These are phyloP conservation scores for Trichoderma pleuroti DNA, from an alignment of 2,329 filamentous ascomycete species.

Conservation along the genomic window DNA sequence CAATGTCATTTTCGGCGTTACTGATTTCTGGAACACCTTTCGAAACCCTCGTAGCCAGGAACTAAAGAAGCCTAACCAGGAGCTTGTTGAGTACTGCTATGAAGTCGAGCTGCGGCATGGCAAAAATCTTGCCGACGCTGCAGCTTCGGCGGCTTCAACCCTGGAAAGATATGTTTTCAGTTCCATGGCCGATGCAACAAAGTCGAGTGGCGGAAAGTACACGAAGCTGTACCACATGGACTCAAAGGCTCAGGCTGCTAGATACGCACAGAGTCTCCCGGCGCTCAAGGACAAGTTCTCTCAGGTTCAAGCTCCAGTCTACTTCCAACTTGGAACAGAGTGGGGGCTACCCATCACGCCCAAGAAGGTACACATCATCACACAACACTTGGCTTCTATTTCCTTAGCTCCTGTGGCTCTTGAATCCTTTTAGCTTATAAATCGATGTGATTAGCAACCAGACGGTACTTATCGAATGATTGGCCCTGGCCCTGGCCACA, in stretches of 20 bases:
- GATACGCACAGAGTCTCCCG: slow-evolving; percentile 27
- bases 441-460: slow-evolving; percentile 1
- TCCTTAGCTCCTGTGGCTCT: background rate
- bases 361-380: slow-evolving; percentile 19
- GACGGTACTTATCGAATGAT: slow-evolving; percentile 22
- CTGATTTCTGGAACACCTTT: slow-evolving; percentile 28
- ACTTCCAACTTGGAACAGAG: slow-evolving; percentile 19
- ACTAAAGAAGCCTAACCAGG: slow-evolving; percentile 31
- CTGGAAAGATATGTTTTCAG: slow-evolving; percentile 41
- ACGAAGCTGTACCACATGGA: slow-evolving; percentile 41
- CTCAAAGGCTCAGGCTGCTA: slow-evolving; percentile 35
- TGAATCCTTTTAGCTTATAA: background rate
- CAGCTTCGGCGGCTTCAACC: slow-evolving; percentile 26
- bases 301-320: slow-evolving; percentile 22
- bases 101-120: slow-evolving; percentile 37
- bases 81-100: slow-evolving; percentile 25
- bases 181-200: slow-evolving; percentile 34
- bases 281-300: slow-evolving; percentile 18
- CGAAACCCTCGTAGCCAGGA: slow-evolving; percentile 40
- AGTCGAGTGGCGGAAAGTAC: slow-evolving; percentile 41
- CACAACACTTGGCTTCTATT: background rate
- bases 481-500: slow-evolving; percentile 20
- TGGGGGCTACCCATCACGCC: slow-evolving; percentile 22
- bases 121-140: slow-evolving; percentile 37
- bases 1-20: slow-evolving; percentile 30